Conservation (phyloP, 306 rosid species). For the Rubus idaeus region DNA sequence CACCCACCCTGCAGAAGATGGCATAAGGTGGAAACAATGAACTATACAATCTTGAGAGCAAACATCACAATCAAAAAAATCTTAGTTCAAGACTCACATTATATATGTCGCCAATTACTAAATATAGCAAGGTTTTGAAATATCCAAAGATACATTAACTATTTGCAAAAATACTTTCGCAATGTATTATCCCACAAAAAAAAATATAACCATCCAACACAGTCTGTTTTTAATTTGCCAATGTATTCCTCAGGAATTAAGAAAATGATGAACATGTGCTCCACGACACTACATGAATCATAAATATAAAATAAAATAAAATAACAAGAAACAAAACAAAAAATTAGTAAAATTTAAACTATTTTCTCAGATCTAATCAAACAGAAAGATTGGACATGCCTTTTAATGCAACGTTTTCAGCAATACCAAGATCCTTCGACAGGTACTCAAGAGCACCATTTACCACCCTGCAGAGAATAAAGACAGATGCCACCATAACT, state of each 20-base stretch:
- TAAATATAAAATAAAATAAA: background rate
- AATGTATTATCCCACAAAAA: background rate
- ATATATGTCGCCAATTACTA: background rate
- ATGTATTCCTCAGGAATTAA: background rate
- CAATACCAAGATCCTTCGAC: constrained; percentile 80
- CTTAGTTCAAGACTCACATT: background rate
- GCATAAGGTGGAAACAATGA: constrained; percentile 20
- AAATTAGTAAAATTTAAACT: background rate
- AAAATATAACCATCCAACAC: background rate
- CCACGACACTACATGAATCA: background rate
- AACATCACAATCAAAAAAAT: background rate
- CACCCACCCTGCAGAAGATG: constrained; percentile 73
- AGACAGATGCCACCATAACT: constrained; percentile 11
- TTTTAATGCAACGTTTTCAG: constrained; percentile 70
- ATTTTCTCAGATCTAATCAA: background rate
- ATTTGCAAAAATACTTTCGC: background rate
- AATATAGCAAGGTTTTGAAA: background rate
- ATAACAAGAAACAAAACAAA: background rate
- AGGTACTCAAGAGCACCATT: constrained; percentile 94
- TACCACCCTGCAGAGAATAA: constrained; percentile 70
- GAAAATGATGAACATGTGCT: background rate
- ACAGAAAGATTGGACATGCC: constrained; percentile 35
- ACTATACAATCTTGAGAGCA: constrained; percentile 23
- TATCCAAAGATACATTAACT: background rate
- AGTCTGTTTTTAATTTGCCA: background rate